phyloP scores from a whole-genome alignment of 306 rosid species.

The Sesbania bispinosa region DNA sequence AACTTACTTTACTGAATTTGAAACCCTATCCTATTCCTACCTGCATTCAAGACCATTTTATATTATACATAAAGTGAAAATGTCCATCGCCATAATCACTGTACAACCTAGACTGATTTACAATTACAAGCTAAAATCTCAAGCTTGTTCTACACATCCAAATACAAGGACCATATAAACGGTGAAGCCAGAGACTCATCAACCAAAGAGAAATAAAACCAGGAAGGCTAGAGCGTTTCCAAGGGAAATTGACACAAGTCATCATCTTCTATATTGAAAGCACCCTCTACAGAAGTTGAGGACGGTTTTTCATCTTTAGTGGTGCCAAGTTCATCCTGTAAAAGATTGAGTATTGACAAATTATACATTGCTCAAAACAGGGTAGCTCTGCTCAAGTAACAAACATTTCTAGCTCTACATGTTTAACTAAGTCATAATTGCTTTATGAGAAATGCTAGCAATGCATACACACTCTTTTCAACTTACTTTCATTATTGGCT shows the following conservation, averaged over 20 bases:
- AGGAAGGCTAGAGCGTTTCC: slow-evolving; percentile 19
- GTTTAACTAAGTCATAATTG: neutral
- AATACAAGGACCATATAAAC: slow-evolving; percentile 14
- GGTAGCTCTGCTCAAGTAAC: neutral
- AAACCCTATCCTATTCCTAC: neutral
- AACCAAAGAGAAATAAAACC: neutral
- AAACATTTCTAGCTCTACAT: neutral
- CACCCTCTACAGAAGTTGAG: slow-evolving; percentile 28
- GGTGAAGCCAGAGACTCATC: slow-evolving; percentile 17
- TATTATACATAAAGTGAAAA: neutral
- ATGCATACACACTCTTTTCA: neutral
- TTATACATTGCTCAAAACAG: slow-evolving; percentile 14
- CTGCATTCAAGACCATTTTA: slow-evolving; percentile 16
- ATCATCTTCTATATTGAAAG: slow-evolving; percentile 38
- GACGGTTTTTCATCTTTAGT: slow-evolving; percentile 29
- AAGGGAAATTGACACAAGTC: slow-evolving; percentile 34
- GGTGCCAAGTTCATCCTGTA: slow-evolving; percentile 65
- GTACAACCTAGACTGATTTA: slow-evolving; percentile 16
- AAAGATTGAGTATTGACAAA: slow-evolving; percentile 4
- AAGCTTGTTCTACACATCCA: slow-evolving; percentile 16
- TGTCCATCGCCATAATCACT: slow-evolving; percentile 11
- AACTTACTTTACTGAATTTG: slow-evolving; percentile 2
- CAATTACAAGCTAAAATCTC: slow-evolving; percentile 27
- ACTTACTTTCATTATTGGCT: neutral
- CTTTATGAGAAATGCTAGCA: neutral